These are phyloP conservation scores for Aspergillus biplanus DNA, from an alignment of 495 filamentous ascomycete genomes.

Conservation along the genomic window DNA sequence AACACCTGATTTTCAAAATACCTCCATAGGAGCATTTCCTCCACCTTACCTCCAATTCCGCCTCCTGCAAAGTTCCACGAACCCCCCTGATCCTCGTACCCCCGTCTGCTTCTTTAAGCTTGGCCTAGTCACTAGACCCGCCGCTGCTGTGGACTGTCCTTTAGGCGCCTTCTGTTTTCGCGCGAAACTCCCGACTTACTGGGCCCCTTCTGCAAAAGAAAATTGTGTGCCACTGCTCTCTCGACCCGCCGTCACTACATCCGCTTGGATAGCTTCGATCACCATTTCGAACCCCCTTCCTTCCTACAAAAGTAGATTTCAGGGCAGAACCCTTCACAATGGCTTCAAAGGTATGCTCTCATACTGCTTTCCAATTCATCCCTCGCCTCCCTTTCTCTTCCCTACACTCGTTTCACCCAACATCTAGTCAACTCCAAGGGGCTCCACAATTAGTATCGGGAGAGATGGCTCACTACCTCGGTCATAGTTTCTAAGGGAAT, in stretches of 20 bases:
- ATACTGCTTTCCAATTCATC: constrained; percentile 1
- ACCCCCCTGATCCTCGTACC: constrained; percentile 30
- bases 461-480: constrained; percentile 18
- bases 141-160: constrained; percentile 35
- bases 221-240: constrained; percentile 34
- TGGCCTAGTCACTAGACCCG: constrained; percentile 36
- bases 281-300: constrained; percentile 20
- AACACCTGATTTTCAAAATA: constrained; percentile 6
- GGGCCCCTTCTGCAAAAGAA: constrained; percentile 35
- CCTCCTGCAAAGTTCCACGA: constrained; percentile 29
- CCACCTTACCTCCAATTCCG: constrained; percentile 21
- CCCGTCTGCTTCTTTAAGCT: constrained; percentile 34
- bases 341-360: constrained; percentile 37
- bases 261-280: constrained; percentile 34
- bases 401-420: constrained; percentile 5
- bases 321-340: constrained; percentile 26
- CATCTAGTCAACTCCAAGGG: constrained; percentile 2
- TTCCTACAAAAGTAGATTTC: constrained; percentile 16
- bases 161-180: constrained; percentile 31
- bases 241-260: constrained; percentile 32
- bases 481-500: constrained; percentile 89
- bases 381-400: constrained; percentile 7
- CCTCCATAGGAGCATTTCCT: background rate
- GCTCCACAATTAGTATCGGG: background rate
- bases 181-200: constrained; percentile 35